A percentile compares a stretch with the other conserved stretches of the same genome.
phyloP scores from a whole-genome alignment of 192 early-diverging fungal genomes.

The Podochytrium sp. region DNA sequence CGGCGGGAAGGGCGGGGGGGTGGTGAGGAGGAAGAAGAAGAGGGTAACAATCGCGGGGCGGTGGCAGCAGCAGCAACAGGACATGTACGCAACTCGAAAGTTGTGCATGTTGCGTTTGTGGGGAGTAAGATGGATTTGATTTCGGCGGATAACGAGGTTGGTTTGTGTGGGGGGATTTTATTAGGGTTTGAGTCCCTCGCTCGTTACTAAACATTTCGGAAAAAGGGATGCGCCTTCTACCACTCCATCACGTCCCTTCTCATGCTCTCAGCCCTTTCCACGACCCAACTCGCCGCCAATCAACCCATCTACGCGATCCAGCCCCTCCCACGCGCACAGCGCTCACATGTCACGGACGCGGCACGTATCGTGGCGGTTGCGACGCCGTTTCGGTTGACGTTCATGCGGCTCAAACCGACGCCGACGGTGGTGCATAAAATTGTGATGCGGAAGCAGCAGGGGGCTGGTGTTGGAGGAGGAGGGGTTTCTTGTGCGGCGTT shows the following conservation, averaged over 20 bases:
- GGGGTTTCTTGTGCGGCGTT: conserved; percentile 10
- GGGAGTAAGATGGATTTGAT: conserved; percentile 36
- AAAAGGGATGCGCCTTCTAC: conserved; percentile 49
- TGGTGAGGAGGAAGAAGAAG: not conserved
- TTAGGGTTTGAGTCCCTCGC: not conserved
- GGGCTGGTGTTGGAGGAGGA: not conserved
- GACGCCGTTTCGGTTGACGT: conserved; percentile 18
- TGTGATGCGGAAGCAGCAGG: not conserved
- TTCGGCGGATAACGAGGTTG: conserved; percentile 52
- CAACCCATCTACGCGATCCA: conserved; percentile 28
- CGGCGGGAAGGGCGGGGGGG: not conserved
- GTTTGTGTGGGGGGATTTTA: too few species aligned
- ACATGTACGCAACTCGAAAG: conserved; percentile 38
- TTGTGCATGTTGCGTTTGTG: conserved; percentile 47
- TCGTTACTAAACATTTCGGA: not conserved
- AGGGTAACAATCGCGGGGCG: not conserved
- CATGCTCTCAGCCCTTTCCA: conserved; percentile 2
- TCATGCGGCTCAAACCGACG: conserved; percentile 17
- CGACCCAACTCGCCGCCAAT: conserved; percentile 21
- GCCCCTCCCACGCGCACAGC: conserved; percentile 18
- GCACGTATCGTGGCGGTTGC: conserved; percentile 19
- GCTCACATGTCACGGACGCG: conserved; percentile 6
- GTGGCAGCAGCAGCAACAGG: conserved; percentile 12
- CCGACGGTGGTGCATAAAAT: conserved; percentile 14
- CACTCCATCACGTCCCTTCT: conserved; percentile 32